phyloP scores from a whole-genome alignment of 1,284 basidiomycete species.

The Fomitopsis pinicola region DNA sequence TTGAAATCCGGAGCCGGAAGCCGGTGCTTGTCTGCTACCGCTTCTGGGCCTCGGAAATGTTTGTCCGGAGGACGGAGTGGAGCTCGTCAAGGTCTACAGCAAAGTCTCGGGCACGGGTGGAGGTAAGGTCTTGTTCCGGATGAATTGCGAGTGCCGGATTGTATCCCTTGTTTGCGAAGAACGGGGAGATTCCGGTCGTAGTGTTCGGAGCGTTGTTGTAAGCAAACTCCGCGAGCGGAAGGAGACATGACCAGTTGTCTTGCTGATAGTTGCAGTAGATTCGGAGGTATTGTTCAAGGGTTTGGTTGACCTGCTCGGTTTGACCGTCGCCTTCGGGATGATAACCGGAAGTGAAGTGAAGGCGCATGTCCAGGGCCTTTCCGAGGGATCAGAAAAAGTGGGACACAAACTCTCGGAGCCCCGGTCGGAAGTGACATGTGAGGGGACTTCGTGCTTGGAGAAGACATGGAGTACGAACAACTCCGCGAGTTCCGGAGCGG shows the following conservation, averaged over 20 bases:
- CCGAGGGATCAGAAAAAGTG: not conserved
- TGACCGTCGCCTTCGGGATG: not conserved
- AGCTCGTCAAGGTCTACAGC: no score
- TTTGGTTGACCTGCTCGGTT: not conserved
- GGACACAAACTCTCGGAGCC: slow-evolving; percentile 6
- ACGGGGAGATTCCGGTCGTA: not conserved
- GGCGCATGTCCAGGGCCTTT: not conserved
- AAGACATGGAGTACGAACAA: slow-evolving; percentile 28
- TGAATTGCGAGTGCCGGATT: no score
- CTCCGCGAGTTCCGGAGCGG: slow-evolving; percentile 25
- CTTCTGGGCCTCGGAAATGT: no score
- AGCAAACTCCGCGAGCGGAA: not conserved
- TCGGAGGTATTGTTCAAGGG: not conserved
- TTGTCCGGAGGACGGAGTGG: no score
- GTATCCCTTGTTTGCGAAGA: no score
- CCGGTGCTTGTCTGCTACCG: no score
- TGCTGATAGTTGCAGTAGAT: not conserved
- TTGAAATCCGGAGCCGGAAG: no score
- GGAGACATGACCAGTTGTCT: not conserved
- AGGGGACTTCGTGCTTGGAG: slow-evolving; percentile 25
- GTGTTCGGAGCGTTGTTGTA: not conserved
- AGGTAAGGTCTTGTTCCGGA: no score
- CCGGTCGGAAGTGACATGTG: slow-evolving; percentile 25
- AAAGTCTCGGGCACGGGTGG: no score
- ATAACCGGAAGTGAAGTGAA: not conserved